Conservation (phyloP, 257 asterid species). For the Verbascum thapsus region DNA sequence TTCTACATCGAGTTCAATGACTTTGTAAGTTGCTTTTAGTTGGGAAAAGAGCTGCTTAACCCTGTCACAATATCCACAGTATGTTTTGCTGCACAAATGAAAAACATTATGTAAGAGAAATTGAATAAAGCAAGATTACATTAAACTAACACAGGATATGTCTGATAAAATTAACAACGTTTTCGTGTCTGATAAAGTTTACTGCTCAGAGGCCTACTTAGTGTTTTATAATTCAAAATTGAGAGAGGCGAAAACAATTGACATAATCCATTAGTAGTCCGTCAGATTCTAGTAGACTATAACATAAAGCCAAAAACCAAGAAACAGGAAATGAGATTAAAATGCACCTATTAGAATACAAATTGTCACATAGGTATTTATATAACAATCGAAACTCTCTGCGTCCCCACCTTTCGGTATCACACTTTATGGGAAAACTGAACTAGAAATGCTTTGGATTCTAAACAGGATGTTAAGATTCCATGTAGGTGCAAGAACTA, state of each 20-base stretch:
- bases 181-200: no score
- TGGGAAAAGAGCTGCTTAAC: slow-evolving; percentile 70
- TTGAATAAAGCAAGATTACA: not conserved
- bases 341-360: no score
- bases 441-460: not conserved
- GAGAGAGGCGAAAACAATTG: not conserved
- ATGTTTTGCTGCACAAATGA: slow-evolving; percentile 58
- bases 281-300: not conserved
- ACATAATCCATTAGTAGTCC: no score
- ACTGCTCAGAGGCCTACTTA: no score
- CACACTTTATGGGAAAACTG: not conserved
- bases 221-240: no score
- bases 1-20: slow-evolving; percentile 72
- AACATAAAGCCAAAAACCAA: not conserved
- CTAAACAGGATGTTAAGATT: not conserved
- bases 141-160: not conserved
- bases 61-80: slow-evolving; percentile 64
- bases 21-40: slow-evolving; percentile 56
- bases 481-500: not conserved
- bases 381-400: not conserved
- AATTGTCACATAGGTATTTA: no score
- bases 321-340: not conserved
- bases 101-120: not conserved
- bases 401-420: not conserved
- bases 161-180: not conserved